These are phyloP conservation scores for Asterochloris erici DNA, from an alignment of 139 green algal species.

Conservation along the genomic window DNA sequence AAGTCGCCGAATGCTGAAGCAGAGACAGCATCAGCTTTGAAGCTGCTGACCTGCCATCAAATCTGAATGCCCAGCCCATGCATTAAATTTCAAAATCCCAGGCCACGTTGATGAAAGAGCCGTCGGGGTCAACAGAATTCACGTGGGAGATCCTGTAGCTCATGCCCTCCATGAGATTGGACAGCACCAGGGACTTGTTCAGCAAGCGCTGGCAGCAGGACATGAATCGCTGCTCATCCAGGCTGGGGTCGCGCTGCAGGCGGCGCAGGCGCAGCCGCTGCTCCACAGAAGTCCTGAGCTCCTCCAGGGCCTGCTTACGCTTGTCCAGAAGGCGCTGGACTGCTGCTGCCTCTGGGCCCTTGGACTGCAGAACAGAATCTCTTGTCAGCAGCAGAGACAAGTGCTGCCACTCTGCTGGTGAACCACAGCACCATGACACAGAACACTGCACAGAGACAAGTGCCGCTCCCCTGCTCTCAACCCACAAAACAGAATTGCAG, in stretches of 20 bases:
- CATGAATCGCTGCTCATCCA: conserved; percentile 31
- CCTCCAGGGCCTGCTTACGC: conserved; percentile 10
- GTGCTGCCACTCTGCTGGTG: not conserved
- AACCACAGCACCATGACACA: not conserved
- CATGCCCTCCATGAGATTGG: conserved; percentile 45
- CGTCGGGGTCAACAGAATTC: conserved; percentile 40
- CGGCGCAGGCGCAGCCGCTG: conserved; percentile 34
- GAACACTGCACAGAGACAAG: too few relatives aligned
- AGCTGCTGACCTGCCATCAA: too few relatives aligned
- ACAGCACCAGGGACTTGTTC: conserved; percentile 31
- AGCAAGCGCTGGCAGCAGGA: conserved; percentile 43
- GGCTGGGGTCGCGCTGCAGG: conserved; percentile 32
- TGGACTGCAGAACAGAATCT: not conserved
- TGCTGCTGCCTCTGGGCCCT: not conserved
- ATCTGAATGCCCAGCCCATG: too few relatives aligned
- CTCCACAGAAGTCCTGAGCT: conserved; percentile 32
- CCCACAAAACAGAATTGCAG: not conserved
- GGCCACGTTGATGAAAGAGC: conserved; percentile 50
- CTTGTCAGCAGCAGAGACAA: not conserved
- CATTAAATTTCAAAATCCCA: conserved; percentile 45
- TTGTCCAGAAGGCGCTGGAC: not conserved
- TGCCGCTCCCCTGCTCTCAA: not conserved
- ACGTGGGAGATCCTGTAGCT: conserved; percentile 39
- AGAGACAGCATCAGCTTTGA: too few relatives aligned
- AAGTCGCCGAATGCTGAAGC: too few relatives aligned